These are phyloP conservation scores for Wickerhamiella nectarea DNA, from an alignment of 805 yeast genomes.

Conservation along the genomic window DNA sequence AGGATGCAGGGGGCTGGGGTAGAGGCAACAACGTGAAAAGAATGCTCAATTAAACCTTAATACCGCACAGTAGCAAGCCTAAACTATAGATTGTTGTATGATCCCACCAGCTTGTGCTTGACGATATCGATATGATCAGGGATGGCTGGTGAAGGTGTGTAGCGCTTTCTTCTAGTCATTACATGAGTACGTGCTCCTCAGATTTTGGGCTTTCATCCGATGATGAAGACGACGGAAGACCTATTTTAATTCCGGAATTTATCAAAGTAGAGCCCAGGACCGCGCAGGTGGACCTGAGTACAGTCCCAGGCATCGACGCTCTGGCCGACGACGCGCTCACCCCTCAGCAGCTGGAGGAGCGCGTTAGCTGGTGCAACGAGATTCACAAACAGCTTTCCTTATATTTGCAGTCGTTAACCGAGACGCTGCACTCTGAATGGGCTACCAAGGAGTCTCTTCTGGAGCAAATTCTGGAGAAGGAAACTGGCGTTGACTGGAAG, in stretches of 20 bases:
- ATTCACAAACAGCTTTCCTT: background rate
- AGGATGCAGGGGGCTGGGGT: background rate
- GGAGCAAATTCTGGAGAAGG: conserved; percentile 1
- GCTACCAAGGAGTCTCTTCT: conserved; percentile 9
- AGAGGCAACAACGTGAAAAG: too few relatives aligned
- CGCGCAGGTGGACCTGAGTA: background rate
- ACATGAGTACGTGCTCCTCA: conserved; percentile 6
- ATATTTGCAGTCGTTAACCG: background rate
- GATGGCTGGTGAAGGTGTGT: too few relatives aligned
- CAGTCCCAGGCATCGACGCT: background rate
- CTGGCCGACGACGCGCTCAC: background rate
- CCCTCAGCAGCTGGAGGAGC: conserved; percentile 1
- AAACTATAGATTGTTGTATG: too few relatives aligned
- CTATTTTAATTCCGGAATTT: background rate
- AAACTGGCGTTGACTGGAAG: conserved; percentile 1
- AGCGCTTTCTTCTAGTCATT: background rate
- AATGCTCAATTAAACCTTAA: too few relatives aligned
- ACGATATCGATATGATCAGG: too few relatives aligned
- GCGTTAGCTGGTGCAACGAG: conserved; percentile 6
- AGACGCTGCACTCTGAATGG: conserved; percentile 7
- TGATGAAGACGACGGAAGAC: conserved; percentile 3
- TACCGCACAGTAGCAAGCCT: background rate
- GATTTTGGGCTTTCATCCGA: background rate
- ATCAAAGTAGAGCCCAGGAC: background rate
- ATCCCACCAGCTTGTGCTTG: too few relatives aligned